phyloP scores from a whole-genome alignment of 805 yeast species.

The Schwanniomyces polymorphus region DNA sequence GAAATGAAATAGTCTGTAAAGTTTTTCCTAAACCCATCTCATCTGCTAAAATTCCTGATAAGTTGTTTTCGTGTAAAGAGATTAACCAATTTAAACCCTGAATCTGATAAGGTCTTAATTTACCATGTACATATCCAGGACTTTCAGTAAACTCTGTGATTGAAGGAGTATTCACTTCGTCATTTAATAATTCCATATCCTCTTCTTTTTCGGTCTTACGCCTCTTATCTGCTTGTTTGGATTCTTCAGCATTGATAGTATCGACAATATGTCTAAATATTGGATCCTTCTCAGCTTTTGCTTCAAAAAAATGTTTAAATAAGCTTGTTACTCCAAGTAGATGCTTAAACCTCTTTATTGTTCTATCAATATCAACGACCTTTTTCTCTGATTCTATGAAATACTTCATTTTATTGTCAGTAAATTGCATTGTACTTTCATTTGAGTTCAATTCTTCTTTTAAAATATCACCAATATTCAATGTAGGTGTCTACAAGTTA shows the following conservation, averaged over 20 bases:
- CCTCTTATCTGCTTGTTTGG: constrained; percentile 37
- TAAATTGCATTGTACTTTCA: not conserved
- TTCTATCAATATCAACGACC: constrained; percentile 54
- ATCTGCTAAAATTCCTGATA: constrained; percentile 79
- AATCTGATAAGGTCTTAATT: constrained; percentile 69
- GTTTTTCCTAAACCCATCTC: constrained; percentile 89
- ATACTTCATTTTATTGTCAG: constrained; percentile 18
- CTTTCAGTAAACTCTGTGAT: constrained; percentile 51
- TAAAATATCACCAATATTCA: constrained; percentile 4
- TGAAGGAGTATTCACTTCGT: constrained; percentile 37
- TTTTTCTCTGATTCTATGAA: constrained; percentile 34
- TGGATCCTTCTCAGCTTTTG: constrained; percentile 63
- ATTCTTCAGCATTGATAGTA: constrained; percentile 25
- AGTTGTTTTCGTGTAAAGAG: constrained; percentile 61
- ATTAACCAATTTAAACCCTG: constrained; percentile 83
- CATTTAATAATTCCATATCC: constrained; percentile 70
- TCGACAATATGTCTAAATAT: constrained; percentile 54
- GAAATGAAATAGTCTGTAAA: constrained; percentile 72
- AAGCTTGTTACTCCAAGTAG: constrained; percentile 63
- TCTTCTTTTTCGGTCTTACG: constrained; percentile 78
- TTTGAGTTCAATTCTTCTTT: constrained; percentile 2
- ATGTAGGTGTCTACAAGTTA: constrained; percentile 5
- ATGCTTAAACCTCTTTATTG: constrained; percentile 67
- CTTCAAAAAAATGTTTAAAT: constrained; percentile 67
- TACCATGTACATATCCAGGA: constrained; percentile 56